A percentile compares a stretch with the other conserved stretches of the same genome.
Evolutionary conservation across 164 flowering plant genomes (phyloP).

Genomic region (Amborella trichopoda): DNA sequence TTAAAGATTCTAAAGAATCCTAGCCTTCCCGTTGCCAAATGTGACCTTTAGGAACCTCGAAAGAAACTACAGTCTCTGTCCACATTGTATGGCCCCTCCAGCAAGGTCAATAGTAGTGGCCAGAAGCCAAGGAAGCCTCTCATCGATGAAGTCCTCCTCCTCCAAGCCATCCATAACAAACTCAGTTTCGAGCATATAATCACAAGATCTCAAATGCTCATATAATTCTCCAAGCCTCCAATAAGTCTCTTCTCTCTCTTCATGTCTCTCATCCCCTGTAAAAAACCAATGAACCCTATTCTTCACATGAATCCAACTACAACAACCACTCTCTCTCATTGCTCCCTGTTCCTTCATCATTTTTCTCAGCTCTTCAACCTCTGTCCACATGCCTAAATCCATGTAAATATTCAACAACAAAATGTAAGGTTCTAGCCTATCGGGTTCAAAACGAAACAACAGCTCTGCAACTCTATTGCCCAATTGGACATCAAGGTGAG

Average conservation of each 20-base stretch:
- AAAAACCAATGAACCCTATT: constrained; percentile 20
- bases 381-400: constrained; percentile 25
- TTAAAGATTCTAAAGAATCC: no score
- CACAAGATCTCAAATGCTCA: constrained; percentile 11
- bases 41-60: no score
- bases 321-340: constrained; percentile 23
- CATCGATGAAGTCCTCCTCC: no score
- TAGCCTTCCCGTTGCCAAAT: no score
- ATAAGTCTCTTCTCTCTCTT: constrained; percentile 17
- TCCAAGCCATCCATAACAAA: constrained; percentile 32
- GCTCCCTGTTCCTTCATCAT: constrained; percentile 33
- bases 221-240: constrained; percentile 14
- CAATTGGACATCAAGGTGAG: constrained; percentile 19
- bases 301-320: constrained; percentile 31
- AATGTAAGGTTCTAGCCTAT: constrained; percentile 23
- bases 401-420: constrained; percentile 31
- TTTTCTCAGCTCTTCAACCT: constrained; percentile 21
- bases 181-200: constrained; percentile 24
- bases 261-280: constrained; percentile 21
- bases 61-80: no score
- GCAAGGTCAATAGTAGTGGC: no score
- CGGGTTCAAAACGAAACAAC: constrained; percentile 20
- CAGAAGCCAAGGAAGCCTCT: no score
- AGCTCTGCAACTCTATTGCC: constrained; percentile 25
- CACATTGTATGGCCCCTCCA: no score